Percentiles rank a stretch among this genome's conserved stretches.
These are phyloP conservation scores for Pseudocercospora pini-densiflorae DNA, from an alignment of 2,329 filamentous ascomycete species.

Conservation along the genomic window DNA sequence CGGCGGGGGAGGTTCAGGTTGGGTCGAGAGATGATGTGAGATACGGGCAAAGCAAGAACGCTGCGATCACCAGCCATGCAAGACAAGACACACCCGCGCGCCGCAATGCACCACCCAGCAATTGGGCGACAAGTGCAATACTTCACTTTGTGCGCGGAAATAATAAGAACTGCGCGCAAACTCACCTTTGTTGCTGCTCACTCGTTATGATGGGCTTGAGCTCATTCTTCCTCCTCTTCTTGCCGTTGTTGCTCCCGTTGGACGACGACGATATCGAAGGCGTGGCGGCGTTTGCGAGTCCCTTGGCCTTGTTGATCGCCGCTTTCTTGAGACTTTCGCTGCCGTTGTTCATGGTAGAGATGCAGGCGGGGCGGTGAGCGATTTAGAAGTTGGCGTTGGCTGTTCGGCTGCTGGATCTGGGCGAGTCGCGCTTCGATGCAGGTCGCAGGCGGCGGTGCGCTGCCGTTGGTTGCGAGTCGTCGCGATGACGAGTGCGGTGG, in stretches of 20 bases:
- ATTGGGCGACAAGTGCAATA: neutral
- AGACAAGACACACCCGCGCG: neutral
- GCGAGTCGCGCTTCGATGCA: slow-evolving; percentile 8
- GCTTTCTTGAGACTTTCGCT: slow-evolving; percentile 50
- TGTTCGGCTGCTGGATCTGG: neutral
- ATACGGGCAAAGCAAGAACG: slow-evolving; percentile 13
- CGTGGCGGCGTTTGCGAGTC: slow-evolving; percentile 60
- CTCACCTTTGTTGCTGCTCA: slow-evolving; percentile 51
- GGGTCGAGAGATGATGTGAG: slow-evolving; percentile 21
- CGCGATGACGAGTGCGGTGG: slow-evolving; percentile 8
- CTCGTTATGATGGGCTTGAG: slow-evolving; percentile 78
- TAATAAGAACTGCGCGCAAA: neutral
- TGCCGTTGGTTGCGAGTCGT: slow-evolving; percentile 23
- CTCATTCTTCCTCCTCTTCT: slow-evolving; percentile 75
- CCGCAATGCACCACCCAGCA: neutral
- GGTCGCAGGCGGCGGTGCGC: slow-evolving; percentile 10
- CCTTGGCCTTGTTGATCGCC: slow-evolving; percentile 68
- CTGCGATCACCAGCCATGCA: neutral
- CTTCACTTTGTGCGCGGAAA: neutral
- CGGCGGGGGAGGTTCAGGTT: slow-evolving; percentile 11
- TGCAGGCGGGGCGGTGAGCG: slow-evolving; percentile 19
- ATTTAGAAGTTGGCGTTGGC: slow-evolving; percentile 14
- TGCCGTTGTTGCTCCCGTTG: slow-evolving; percentile 46
- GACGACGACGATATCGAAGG: slow-evolving; percentile 5
- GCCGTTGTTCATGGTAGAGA: slow-evolving; percentile 30